Evolutionary conservation across 257 asterid species (phyloP).

Genomic region (Galeopsis tetrahit): DNA sequence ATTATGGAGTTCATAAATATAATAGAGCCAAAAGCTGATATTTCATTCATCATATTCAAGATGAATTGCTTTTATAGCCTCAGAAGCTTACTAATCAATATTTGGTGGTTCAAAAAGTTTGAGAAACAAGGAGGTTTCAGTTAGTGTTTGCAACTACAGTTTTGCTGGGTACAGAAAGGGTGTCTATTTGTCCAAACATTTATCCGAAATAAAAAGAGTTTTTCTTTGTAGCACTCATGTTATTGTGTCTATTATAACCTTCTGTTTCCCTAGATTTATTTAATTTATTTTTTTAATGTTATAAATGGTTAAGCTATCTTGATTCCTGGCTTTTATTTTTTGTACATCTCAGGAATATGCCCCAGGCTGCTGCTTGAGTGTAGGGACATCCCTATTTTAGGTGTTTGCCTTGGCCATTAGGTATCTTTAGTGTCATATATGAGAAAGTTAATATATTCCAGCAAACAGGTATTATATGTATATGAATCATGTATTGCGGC

Average conservation of each 20-base stretch:
- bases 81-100: conserved; percentile 1
- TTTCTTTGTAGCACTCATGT: conserved; percentile 10
- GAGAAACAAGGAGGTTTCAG: not conserved
- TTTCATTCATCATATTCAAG: conserved; percentile 8
- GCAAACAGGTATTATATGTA: too few species aligned
- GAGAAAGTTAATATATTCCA: not conserved
- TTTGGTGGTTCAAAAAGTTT: conserved; percentile 4
- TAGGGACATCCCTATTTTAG: conserved; percentile 90
- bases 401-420: conserved; percentile 99
- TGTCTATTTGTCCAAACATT: not conserved
- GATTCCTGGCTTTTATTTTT: conserved; percentile 20
- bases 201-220: not conserved
- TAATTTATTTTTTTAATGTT: conserved; percentile 13
- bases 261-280: not conserved
- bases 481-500: too few species aligned
- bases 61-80: not conserved
- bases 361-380: conserved; percentile 85
- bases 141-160: not conserved
- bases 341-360: conserved; percentile 77
- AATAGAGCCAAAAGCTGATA: not conserved
- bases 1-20: conserved; percentile 8
- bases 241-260: not conserved
- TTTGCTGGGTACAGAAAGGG: not conserved
- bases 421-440: conserved; percentile 41
- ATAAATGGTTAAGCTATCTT: conserved; percentile 21